Base-by-base conservation (phyloP, 2,329 filamentous ascomycete species). In the Fonsecaea pedrosoi region DNA sequence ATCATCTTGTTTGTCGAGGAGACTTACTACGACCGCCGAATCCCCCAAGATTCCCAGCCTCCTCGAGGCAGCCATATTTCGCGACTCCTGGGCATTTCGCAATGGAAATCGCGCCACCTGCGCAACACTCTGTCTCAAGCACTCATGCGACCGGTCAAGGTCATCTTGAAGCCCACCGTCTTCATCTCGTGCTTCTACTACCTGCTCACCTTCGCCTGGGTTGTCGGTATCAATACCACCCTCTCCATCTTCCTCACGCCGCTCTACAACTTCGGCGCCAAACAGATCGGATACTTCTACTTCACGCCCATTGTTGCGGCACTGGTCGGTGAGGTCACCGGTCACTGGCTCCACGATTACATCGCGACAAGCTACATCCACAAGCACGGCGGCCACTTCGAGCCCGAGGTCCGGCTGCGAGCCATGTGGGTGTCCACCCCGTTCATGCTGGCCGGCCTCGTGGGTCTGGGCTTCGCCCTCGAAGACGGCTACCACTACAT, bases 311-410 rank as follows among this genome's bases (percentile, higher is more conserved):
- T 88, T 32, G 80, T 87, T 0, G 86, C 81, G 3, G 81, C 83
- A 2, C 73, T 86, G 13, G 74, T 88, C 0, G 86, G 85, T 32
- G 84, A 87, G 76, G 63, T 83, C 0, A 74, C 78, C 3, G 86
- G 86, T 5, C 86, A 87, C 74, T 87, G 81, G 80, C 76, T 87
- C 5, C 84, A 88, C 74, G 85, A 88, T 69, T 67, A 77, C 2
- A 73, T 86, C 8, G 82, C 83, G 5, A 76, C 73, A 10, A 74
- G 77, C 32, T 84, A 83, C 69, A 82, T 84, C 37, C 74, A 75
- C 7, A 74, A 75, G 2, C 81, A 87, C 74, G 73, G 79, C 4
- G 84, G 84, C n/a, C 79, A 77, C 57, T 84, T 88, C 59, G 84
- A 87, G 70, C 85, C 86, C 50, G 86, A 88, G 74, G 82, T 80